Evolutionary conservation across 371 early-diverging fungal genomes (phyloP), one percentile per base, ranked within the genome.

Genomic region (Blyttiomyces sp.): DNA sequence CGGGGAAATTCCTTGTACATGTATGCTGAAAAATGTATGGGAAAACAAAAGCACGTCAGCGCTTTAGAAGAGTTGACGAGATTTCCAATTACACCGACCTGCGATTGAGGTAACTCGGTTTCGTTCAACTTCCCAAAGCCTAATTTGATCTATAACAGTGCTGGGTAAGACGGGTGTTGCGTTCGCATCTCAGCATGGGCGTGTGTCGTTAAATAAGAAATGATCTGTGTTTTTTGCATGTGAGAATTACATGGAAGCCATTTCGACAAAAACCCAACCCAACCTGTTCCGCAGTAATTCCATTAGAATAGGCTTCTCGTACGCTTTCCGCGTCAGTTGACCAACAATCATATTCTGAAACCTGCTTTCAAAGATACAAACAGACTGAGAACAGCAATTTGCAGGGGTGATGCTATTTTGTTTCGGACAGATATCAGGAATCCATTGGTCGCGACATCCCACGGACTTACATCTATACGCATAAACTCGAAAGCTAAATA

Each of bases 261-360:
- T n/a, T n/a, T n/a, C n/a, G n/a, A n/a, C n/a, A n/a, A n/a, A n/a
- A n/a, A n/a, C n/a, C n/a, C n/a, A n/a, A n/a, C n/a, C n/a, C n/a
- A 54, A 91, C 86, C 76, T 99, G 99, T 31, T 92, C 90, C 3
- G 98, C 94, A 0, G 97, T 93, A 59, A 99, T 99, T 7, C 99
- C 99, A 24, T 92, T 91, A 26, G 76, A 54, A 26, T 97, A 74
- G 0, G 99, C 99, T 34, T 85, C 83, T 19, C 90, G 76, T 35
- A 99, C 85, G 61, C 93, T 91, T 48, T 97, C 96, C 99, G 86
- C 1, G 94, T 95, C 30, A 99, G 83, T 1, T 84, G 80, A 0
- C 94, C 98, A 19, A 91, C 86, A 0, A 98, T 92, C 88, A 99
- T 88, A 76, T 98, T 98, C 33, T 90, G 84, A 99, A 96, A 24